These are phyloP conservation scores for Dittrichia graveolens DNA, from an alignment of 129 eudicot species.

Conservation along the genomic window DNA sequence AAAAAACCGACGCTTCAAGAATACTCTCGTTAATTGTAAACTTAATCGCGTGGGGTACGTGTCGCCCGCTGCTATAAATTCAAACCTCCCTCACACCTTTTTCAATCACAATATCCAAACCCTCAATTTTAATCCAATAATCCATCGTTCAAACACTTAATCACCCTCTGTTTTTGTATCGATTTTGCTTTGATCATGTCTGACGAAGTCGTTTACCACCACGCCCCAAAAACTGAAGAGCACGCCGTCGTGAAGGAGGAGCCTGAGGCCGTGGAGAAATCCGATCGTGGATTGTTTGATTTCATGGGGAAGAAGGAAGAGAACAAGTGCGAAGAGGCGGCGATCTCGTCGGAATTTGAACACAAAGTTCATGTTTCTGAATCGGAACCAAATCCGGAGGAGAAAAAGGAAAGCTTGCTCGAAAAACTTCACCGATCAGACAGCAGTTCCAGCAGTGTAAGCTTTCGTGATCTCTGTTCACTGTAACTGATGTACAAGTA, in stretches of 20 bases:
- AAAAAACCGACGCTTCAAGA: conserved; percentile 6
- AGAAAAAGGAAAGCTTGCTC: conserved; percentile 38
- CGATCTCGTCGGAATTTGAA: conserved; percentile 48
- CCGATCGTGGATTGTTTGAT: conserved; percentile 66
- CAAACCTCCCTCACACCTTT: conserved; percentile 28
- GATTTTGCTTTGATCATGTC: conserved; percentile 44
- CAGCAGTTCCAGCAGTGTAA: conserved; percentile 77
- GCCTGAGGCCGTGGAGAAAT: conserved; percentile 41
- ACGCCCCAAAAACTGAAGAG: conserved; percentile 43
- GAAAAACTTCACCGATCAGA: conserved; percentile 50
- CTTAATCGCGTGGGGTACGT: conserved; percentile 48
- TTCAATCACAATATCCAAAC: conserved; percentile 21
- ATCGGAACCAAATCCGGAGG: conserved; percentile 40
- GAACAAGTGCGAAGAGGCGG: conserved; percentile 39
- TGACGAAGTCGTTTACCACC: conserved; percentile 43
- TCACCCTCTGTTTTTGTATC: not conserved
- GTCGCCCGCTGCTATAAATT: conserved; percentile 40
- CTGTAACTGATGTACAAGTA: not conserved
- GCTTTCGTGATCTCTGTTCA: conserved; percentile 25
- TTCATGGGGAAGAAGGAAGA: conserved; percentile 55
- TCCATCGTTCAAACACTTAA: not conserved
- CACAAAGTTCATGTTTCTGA: conserved; percentile 63
- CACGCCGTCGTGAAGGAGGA: conserved; percentile 27
- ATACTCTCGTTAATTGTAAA: conserved; percentile 13
- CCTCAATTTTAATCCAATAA: conserved; percentile 7